Evolutionary conservation across 257 asterid genomes (phyloP), one percentile per base, ranked within the genome.

Genomic region (Lavandula angustifolia): DNA sequence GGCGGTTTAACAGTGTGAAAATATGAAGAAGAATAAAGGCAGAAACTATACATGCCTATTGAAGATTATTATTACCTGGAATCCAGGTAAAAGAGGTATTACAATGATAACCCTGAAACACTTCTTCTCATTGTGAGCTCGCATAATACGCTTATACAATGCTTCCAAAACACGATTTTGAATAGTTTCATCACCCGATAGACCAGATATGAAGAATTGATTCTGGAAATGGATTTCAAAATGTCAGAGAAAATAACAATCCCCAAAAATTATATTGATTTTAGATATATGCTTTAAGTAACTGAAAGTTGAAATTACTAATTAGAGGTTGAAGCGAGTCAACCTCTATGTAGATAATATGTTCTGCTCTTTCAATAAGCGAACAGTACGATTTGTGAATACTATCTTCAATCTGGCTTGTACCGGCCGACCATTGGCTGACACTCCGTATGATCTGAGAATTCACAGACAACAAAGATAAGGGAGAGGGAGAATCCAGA

Each of bases 341-440:
- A 34, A 92, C 98, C 98, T 92, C 97, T 40, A 92, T 89, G 75
- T 92, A 92, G 55, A 92, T 79, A 68, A 80, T 85, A 70, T 87
- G 96, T 64, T 92, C 96, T 38, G 97, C 98, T 78, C 82, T 89
- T 69, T 92, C 97, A 64, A 92, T 92, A 40, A 92, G 87, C 18
- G 96, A 85, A 77, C 97, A 87, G 72, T 92, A 92, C 41, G 98
- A 92, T 66, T 70, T 81, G 81, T 92, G 98, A 68, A 92, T 89
- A 72, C 98, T 92, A 63, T 87, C 96, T 78, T 92, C 98, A 62
- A 48, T 82, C 79, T 92, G 98, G 81, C 96, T 87, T 54, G 98
- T 89, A 69, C 98, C 98, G 16, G 98, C 98, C 11, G 98, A 92
- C 98, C 98, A 92, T 60, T 92, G 96, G 78, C 96, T 87, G 72